Base-by-base conservation (phyloP, 2,329 filamentous ascomycete species). In the Pyrenophora seminiperda region DNA sequence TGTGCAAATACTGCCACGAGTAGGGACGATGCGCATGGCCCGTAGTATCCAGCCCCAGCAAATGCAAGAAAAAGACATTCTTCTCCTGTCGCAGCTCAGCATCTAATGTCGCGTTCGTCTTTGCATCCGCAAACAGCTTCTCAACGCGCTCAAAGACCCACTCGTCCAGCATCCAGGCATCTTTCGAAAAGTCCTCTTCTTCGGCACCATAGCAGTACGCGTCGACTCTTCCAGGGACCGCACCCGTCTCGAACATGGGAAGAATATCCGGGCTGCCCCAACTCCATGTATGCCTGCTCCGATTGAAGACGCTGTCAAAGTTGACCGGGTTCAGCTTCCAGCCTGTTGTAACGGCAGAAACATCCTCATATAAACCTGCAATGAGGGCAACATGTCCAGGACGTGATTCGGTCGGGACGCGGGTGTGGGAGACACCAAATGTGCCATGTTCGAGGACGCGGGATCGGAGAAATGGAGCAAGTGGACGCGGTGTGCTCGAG, bases 241-340 rank as follows among this genome's bases (percentile, higher is more conserved):
- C 93, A n/a, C 94, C 94, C 49, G 91, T 83, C 69, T 95, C 86
- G 70, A 99, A 99, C 94, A 99, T 99, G 46, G 90, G 90, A 59
- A 99, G 76, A 65, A 99, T 99, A 74, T 99, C 94, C 1, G 94
- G 94, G 68, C 92, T 97, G 2, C 94, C 94, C 94, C 94, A 99
- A 73, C 92, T 96, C 94, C 94, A 99, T 6, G 95, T 99, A 75
- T 99, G 95, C 37, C 88, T 82, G 70, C 93, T 97, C 56, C 90
- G 85, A 72, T 99, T 99, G 82, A 99, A 99, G 9, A 99, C 91
- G 67, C 93, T 97, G 76, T 99, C 94, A 67, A 99, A 99, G 70
- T 97, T 89, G 67, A 99, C 94, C 0, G 94, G 94, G 70, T 99
- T 99, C 62, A 97, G 78, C 76, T 99, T 97, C 94, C 94, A 99